Base-by-base conservation (phyloP, 208 protist species). In the Naegleria lovaniensis region DNA sequence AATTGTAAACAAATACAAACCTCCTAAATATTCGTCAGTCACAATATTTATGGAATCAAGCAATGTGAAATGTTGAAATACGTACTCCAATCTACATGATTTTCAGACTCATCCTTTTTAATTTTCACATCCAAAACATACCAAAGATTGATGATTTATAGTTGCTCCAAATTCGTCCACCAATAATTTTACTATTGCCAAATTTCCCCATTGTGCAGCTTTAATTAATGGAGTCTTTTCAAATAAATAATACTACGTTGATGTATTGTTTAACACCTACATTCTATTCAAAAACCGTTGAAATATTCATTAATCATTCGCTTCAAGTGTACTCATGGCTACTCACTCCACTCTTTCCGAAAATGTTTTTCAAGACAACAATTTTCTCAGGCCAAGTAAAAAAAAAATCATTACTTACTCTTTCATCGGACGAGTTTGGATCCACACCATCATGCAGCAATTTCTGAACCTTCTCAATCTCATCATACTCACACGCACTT, bases 191-290 rank as follows among this genome's bases (percentile, higher is more conserved):
- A 79, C 67, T 36, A 79, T 79, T 36, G 16, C 0, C 9, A 79
- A 79, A 79, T 36, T 79, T 36, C 67, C 67, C 67, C 67, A 79
- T 79, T 79, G 67, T 13, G 29, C 16, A 79, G 67, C 67, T 36
- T 79, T 79, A 79, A 79, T 79, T 33, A 79, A 79, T 33, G 67
- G 67, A 36, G 67, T 79, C 67, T 79, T 67, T 22, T 67, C 55
- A 15, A 67, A 67, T 67, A 29, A 67, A 29, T 67, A 67, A 67
- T 67, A 67, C n/a, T n/a, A n/a, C n/a, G n/a, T n/a, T n/a, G n/a
- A n/a, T n/a, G n/a, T n/a, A n/a, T n/a, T n/a, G n/a, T n/a, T n/a
- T n/a, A 67, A 67, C 22, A 15, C 55, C 1, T 29, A 67, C 55
- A 67, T 29, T 67, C 55, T 48, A 48, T 48, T 48, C 43, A 1